Percentiles rank a stretch among this genome's conserved stretches.
These are phyloP conservation scores for Solidago caesia DNA, from an alignment of 129 eudicot genomes.

Conservation along the genomic window DNA sequence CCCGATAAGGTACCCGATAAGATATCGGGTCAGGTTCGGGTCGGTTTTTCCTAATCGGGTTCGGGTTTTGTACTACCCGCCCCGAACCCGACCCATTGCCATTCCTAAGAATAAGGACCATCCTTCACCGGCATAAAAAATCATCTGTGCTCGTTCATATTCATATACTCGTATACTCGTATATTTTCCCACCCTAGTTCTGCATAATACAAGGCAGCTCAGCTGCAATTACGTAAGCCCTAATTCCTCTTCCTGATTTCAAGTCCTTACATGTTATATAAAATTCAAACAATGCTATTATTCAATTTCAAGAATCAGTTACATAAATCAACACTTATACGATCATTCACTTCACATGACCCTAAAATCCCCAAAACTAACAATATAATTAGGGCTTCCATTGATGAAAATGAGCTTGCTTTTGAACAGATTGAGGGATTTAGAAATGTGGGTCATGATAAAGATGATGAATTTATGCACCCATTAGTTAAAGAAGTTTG, in stretches of 20 bases:
- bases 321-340: not conserved
- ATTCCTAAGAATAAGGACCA: no score
- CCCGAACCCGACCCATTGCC: no score
- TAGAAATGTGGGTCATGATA: slow-evolving; percentile 34
- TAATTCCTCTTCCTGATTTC: not conserved
- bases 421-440: slow-evolving; percentile 32
- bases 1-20: no score
- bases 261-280: not conserved
- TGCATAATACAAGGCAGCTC: slow-evolving; percentile 12
- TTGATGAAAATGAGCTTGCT: slow-evolving; percentile 3
- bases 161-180: no score
- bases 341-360: slow-evolving; percentile 24
- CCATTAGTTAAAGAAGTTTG: slow-evolving; percentile 79
- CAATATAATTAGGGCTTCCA: not conserved
- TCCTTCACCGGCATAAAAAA: no score
- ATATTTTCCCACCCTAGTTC: not conserved
- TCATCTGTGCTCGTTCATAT: no score
- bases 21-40: no score
- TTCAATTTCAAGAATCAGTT: slow-evolving; percentile 11
- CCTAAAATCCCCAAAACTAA: not conserved
- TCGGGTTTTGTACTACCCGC: no score
- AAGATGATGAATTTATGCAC: slow-evolving; percentile 62
- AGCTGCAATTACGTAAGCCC: not conserved
- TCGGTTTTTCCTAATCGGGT: no score
- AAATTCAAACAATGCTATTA: no score